Base-by-base conservation (phyloP, 108 stramenopile genomes). In the Skeletonema potamos region DNA sequence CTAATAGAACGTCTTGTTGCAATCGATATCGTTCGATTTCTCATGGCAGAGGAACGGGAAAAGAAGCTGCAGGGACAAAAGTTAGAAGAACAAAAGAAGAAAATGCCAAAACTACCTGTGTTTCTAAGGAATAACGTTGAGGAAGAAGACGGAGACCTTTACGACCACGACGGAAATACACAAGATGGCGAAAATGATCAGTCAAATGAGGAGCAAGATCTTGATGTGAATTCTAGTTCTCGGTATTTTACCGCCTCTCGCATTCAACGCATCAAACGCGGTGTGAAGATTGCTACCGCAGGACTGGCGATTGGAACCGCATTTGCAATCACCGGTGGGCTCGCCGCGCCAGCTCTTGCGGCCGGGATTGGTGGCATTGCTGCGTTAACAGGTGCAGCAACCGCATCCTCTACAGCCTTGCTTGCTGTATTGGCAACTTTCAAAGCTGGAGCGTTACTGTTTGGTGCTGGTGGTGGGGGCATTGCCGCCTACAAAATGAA, bases 311-410 rank as follows among this genome's bases (percentile, higher is more conserved):
- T 87, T 57, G 89, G 89, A 12, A 84, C 84, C 12, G 63, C 87
- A 18, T 85, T 91, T 78, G 89, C 85, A 20, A 74, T 91, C 18
- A 87, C 89, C 0, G 89, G 87, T 22, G 89, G 89, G 4, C 54
- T 91, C 27, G 89, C 89, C 15, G 89, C 89, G 6, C 89, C 89
- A 27, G 89, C 74, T n/a, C 74, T 89, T 26, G 88, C 85, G 2
- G 85, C 85, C 30, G 82, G 83, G 0, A 57, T 89, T 41, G 85
- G 83, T 15, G 83, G 76, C 6, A 17, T 87, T 30, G 84, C 82
- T 44, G 66, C 84, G 15, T 70, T 83, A 26, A 79, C 82, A 33
- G 82, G 84, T 32, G 76, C 79, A 37, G 62, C 74, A 20, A 84
- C 85, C 39, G 88, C 85, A 22, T 58, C 79, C 6, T 73, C 82